Evolutionary conservation across 371 early-diverging fungal species (phyloP).

Genomic region (Smittium culicis): DNA sequence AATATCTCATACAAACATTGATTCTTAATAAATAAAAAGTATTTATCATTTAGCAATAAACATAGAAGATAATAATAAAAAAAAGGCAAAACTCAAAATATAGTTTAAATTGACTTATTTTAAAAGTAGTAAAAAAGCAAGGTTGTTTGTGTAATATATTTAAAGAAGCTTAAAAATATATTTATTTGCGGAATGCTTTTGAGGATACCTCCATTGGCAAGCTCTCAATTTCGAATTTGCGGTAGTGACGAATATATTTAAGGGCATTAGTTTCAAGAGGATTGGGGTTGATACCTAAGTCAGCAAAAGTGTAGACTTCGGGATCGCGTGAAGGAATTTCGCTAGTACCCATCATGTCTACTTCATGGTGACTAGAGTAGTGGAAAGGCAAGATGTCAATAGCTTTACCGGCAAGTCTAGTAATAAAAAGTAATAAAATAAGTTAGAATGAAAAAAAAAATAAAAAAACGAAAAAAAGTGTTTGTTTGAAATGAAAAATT

Average conservation of each 20-base stretch:
- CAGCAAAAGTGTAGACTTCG: slow-evolving; percentile 64
- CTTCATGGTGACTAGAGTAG: slow-evolving; percentile 50
- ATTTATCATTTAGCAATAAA: no score
- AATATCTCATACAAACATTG: no score
- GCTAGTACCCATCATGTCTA: slow-evolving; percentile 56
- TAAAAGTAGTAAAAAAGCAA: no score
- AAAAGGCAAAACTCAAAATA: no score
- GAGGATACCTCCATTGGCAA: slow-evolving; percentile 28
- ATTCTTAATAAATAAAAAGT: no score
- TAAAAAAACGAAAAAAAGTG: no score
- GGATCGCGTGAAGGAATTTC: slow-evolving; percentile 46
- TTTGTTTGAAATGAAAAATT: no score
- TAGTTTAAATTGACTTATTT: no score
- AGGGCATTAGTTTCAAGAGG: slow-evolving; percentile 62
- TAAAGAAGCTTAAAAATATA: neutral
- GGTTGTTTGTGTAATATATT: no score
- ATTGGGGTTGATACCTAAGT: slow-evolving; percentile 67
- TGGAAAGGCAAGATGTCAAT: slow-evolving; percentile 41
- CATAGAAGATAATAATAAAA: no score
- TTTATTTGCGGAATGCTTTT: slow-evolving; percentile 30
- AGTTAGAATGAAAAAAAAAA: no score
- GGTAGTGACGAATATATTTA: slow-evolving; percentile 69
- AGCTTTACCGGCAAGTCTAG: slow-evolving; percentile 28
- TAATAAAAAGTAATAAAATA: no score
- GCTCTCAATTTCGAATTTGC: slow-evolving; percentile 35